phyloP scores from a whole-genome alignment of 768 basidiomycete species.

The Dentipellis sp. region DNA sequence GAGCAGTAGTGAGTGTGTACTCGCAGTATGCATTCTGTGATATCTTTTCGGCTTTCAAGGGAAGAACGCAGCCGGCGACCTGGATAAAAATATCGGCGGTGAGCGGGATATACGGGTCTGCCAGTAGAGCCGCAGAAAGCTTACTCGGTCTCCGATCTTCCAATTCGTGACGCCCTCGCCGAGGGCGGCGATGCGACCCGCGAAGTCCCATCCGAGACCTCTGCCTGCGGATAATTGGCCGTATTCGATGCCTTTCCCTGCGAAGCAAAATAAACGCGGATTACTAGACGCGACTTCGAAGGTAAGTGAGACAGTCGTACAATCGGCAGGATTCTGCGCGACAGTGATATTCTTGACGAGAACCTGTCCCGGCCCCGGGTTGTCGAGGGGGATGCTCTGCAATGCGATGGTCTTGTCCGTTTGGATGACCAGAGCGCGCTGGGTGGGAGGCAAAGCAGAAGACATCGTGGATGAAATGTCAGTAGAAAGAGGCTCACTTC shows the following conservation, averaged over 20 bases:
- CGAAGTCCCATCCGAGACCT: background rate
- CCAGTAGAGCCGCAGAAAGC: background rate
- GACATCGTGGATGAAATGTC: too few relatives aligned
- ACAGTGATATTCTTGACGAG: background rate
- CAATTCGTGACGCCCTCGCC: background rate
- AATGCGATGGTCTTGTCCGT: background rate
- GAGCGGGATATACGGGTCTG: background rate
- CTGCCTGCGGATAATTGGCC: background rate
- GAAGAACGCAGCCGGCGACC: background rate
- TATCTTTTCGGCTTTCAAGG: background rate
- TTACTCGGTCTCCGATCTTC: background rate
- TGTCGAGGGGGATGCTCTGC: background rate
- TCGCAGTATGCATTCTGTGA: background rate
- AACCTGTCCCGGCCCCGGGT: background rate
- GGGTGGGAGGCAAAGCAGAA: background rate
- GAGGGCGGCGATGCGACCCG: background rate
- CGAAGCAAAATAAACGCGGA: background rate
- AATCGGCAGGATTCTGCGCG: conserved; percentile 1
- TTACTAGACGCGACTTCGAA: background rate
- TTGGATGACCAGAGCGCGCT: background rate
- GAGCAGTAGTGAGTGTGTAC: background rate
- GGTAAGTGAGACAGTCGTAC: background rate
- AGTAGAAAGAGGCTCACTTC: too few relatives aligned
- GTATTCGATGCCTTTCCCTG: background rate
- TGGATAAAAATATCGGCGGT: background rate